Base-by-base conservation (phyloP, 306 rosid species). In the Vigna unguiculata region DNA sequence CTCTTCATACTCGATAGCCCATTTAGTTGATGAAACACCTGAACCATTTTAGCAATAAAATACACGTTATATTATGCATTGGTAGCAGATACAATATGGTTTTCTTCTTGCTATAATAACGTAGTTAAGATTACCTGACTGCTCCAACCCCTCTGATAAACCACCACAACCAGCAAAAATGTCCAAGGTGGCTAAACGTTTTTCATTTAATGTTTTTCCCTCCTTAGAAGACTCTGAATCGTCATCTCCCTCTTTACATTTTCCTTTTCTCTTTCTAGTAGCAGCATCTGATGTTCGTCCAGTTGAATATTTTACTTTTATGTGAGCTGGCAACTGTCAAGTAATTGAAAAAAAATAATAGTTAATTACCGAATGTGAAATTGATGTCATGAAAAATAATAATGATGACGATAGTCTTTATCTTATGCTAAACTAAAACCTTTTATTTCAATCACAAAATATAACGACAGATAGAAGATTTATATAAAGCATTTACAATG, bases 151-250 rank as follows among this genome's bases (percentile, higher is more conserved):
- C 80, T 91, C 88, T 17, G 99, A 95, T 71, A 95, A 81, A 66
- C 99, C 99, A 74, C 98, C 99, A 81, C 99, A 95, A 1, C 99
- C 98, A 2, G 99, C 97, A 89, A 95, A 95, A 77, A 92, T 92
- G 84, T 95, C 97, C 60, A 95, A 81, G 41, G 99, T 95, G 53
- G 91, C 88, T 76, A 95, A 84, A 49, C 85, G 70, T 32, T 83
- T 85, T 54, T 84, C 87, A 77, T 64, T 72, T 21, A 72, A 69
- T 52, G 75, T 62, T 28, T 78, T 86, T 24, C 36, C 80, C 74
- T 80, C 88, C 22, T 72, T 82, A 28, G 77, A 89, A 24, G 46
- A 63, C 71, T 82, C 97, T 54, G 85, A 57, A 80, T 51, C 38
- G 60, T 28, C 67, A 77, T 89, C 98, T 77, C 90, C 97, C 82